phyloP scores from a whole-genome alignment of 345 rosid species.

The Citrus mangshanensis region DNA sequence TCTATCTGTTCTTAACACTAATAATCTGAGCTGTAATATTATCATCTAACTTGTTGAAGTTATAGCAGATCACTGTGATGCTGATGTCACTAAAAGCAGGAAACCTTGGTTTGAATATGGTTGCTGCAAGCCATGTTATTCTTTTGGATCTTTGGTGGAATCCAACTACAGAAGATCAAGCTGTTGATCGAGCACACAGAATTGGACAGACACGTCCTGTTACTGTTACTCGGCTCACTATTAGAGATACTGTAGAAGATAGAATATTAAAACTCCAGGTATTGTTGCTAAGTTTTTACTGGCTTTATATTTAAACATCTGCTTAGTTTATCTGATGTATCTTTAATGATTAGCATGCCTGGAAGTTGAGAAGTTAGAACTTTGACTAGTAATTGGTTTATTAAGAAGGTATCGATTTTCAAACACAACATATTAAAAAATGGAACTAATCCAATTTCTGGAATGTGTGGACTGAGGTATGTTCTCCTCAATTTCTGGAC shows the following conservation, averaged over 20 bases:
- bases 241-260: conserved; percentile 85
- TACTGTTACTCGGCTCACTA: conserved; percentile 82
- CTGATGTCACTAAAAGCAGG: conserved; percentile 97
- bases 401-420: not conserved
- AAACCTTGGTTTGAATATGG: conserved; percentile 96
- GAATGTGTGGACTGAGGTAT: not conserved
- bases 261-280: conserved; percentile 90
- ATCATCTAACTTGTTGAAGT: conserved; percentile 11
- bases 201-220: conserved; percentile 98
- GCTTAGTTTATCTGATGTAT: not conserved
- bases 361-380: conserved; percentile 1
- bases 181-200: conserved; percentile 95
- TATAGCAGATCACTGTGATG: conserved; percentile 73
- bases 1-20: not conserved
- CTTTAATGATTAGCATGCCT: not conserved
- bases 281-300: conserved; percentile 8
- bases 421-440: not conserved
- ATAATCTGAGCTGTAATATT: not conserved
- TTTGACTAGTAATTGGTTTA: not conserved
- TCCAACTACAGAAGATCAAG: conserved; percentile 97
- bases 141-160: conserved; percentile 99
- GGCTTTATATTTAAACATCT: not conserved
- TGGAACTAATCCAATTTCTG: not conserved
- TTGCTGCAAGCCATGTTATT: conserved; percentile 92
- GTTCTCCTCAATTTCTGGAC: too few species aligned